Evolutionary conservation across 208 protist species (phyloP).

Genomic region (Leishmania braziliensis): DNA sequence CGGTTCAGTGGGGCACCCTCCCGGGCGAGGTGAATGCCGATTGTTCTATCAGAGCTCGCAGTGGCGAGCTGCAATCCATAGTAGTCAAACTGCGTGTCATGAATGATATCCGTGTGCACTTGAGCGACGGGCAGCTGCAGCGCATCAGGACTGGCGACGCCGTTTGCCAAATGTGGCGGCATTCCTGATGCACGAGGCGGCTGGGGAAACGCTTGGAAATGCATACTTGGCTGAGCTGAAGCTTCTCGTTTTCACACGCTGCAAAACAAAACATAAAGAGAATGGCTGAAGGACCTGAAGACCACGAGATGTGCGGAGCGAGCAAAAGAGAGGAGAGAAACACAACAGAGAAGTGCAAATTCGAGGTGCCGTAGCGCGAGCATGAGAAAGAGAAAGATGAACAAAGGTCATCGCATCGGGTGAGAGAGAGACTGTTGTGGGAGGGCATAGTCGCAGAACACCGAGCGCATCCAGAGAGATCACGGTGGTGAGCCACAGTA

Average conservation of each 20-base stretch:
- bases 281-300: not conserved
- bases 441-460: not conserved
- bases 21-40: slow-evolving; percentile 95
- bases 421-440: not conserved
- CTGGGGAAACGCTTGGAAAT: slow-evolving; percentile 28
- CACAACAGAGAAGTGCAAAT: not conserved
- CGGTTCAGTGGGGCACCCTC: slow-evolving; percentile 53
- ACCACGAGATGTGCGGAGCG: not conserved
- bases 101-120: slow-evolving; percentile 92
- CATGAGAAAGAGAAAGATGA: not conserved
- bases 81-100: slow-evolving; percentile 99
- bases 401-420: not conserved
- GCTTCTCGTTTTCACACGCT: not conserved
- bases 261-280: not conserved
- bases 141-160: not conserved
- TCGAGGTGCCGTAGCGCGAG: not conserved
- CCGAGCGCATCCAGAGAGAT: not conserved
- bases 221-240: slow-evolving; percentile 1
- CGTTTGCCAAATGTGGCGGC: slow-evolving; percentile 10
- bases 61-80: slow-evolving; percentile 98
- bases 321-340: too few relatives aligned
- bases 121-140: slow-evolving; percentile 19
- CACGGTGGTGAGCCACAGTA: not conserved
- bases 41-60: slow-evolving; percentile 96
- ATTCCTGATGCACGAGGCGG: slow-evolving; percentile 19